Evolutionary conservation across 257 asterid species (phyloP), one percentile per base, ranked within the genome.

Genomic region (Galeopsis tetrahit): DNA sequence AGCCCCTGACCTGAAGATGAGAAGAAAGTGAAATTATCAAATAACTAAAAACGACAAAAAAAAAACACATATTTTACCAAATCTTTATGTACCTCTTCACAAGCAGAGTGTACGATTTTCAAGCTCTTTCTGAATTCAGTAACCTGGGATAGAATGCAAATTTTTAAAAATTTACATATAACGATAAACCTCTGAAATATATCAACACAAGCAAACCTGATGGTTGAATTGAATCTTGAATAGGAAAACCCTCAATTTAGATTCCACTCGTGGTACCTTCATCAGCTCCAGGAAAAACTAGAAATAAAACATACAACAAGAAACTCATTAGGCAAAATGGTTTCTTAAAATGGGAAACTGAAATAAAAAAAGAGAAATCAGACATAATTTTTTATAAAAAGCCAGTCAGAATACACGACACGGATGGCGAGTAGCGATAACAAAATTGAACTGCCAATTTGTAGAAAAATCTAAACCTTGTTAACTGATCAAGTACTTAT

Each of bases 241-340:
- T 58, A 92, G 81, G 81, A 95, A 95, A 73, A 90, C 94, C 75
- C 92, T 79, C 21, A 95, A 79, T 82, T 95, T 95, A 63, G 96
- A 79, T 74, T 95, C 99, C 67, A 95, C 96, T 34, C 99, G 89
- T 33, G 99, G 99, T 69, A 87, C 99, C 86, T 95, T 92, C 99
- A 95, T 95, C 82, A 95, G 83, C 90, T 95, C 99, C 82, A 95
- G 69, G 71, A 92, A 95, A 83, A 95, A 95, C 98, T 92, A 87
- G 49, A 82, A 71, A 70, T 34, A 77, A 73, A 48, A 70, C 62
- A 33, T 65, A 56, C 43, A 74, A 66, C 52, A 71, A 46, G n/a
- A 72, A 43, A 52, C 55, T 43, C 74, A 46, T 32, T 44, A 28
- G 33, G 61, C 35, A 61, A 76, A 39, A 51, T 59, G n/a, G 64